Evolutionary conservation across 73 alveolate species (phyloP).

Genomic region (Tetrahymena malaccensis): DNA sequence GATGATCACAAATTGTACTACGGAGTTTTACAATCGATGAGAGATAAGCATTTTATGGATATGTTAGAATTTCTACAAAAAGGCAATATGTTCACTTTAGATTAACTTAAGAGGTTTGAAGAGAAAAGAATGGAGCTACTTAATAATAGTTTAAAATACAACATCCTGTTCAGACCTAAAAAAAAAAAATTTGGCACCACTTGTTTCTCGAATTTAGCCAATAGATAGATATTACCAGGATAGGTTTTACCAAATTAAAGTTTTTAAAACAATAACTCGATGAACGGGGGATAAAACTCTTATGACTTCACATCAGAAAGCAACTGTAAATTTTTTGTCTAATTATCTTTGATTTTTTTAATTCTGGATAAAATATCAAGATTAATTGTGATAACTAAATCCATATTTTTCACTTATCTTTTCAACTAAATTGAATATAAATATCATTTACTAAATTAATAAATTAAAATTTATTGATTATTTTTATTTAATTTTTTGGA

Average conservation of each 20-base stretch:
- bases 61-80: background rate
- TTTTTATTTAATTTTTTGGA: no score
- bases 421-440: no score
- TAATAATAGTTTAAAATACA: background rate
- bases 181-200: background rate
- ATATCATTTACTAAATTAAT: no score
- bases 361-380: background rate
- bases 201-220: background rate
- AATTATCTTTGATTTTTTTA: background rate
- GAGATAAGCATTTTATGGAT: background rate
- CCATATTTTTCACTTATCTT: no score
- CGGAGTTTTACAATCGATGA: background rate
- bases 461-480: no score
- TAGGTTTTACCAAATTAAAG: background rate
- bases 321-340: background rate
- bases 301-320: background rate
- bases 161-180: background rate
- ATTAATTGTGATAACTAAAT: no score
- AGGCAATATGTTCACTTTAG: background rate
- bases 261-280: background rate
- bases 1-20: background rate
- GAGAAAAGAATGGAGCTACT: background rate
- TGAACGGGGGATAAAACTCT: background rate
- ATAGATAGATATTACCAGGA: background rate
- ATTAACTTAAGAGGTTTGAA: background rate